A percentile compares a stretch with the other conserved stretches of the same genome.
phyloP scores from a whole-genome alignment of 2,329 filamentous ascomycete genomes.

The Colletotrichum sidae region DNA sequence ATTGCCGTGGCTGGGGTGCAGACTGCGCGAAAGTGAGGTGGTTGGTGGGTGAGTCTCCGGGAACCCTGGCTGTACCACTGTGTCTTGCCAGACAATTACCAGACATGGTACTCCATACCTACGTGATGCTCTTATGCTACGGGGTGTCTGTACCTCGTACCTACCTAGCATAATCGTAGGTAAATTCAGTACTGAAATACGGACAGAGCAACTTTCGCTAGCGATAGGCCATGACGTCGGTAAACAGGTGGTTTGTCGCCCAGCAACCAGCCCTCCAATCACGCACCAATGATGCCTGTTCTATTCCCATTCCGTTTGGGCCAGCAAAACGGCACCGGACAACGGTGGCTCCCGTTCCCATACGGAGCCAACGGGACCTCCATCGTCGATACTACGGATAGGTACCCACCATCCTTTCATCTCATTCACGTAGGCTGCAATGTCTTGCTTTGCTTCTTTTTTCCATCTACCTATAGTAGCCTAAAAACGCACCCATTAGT shows the following conservation, averaged over 20 bases:
- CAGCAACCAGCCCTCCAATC: slow-evolving; percentile 43
- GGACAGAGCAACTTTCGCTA: background rate
- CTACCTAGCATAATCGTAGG: too few species aligned
- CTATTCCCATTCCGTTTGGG: too few species aligned
- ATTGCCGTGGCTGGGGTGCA: slow-evolving; percentile 39
- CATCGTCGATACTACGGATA: too few species aligned
- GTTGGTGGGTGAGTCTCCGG: slow-evolving; percentile 34
- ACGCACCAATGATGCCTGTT: background rate
- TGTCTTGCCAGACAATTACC: slow-evolving; percentile 5
- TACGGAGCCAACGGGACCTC: slow-evolving; percentile 3
- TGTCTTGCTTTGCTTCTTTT: background rate
- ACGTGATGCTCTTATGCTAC: too few species aligned
- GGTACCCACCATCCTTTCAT: too few species aligned
- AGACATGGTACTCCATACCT: too few species aligned
- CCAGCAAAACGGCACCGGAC: slow-evolving; percentile 11
- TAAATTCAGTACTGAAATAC: background rate
- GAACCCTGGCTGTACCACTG: background rate
- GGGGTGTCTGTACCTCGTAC: too few species aligned
- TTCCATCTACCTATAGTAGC: too few species aligned
- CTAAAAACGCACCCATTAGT: too few species aligned
- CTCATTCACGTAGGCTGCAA: too few species aligned
- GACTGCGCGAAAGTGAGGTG: slow-evolving; percentile 28
- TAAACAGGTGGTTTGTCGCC: slow-evolving; percentile 43
- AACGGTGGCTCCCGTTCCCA: slow-evolving; percentile 12
- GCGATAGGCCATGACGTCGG: slow-evolving; percentile 45